Percentiles rank a stretch among this genome's conserved stretches.
phyloP scores from a whole-genome alignment of 441 rosid species.

The Biscutella laevigata region DNA sequence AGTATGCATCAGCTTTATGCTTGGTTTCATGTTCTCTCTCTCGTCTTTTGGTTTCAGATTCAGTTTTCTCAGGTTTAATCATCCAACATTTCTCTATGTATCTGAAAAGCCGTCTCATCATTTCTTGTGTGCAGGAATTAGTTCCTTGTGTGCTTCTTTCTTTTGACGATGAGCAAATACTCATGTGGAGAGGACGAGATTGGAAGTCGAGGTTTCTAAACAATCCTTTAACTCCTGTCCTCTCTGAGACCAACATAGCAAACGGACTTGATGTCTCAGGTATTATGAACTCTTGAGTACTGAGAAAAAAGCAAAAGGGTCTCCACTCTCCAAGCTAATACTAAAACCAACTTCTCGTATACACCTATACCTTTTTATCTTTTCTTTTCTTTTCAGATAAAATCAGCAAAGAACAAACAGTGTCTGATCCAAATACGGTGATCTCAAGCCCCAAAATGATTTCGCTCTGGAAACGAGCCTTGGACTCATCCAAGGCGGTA shows the following conservation, averaged over 20 bases:
- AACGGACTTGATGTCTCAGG: slow-evolving; percentile 30
- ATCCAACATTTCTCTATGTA: neutral
- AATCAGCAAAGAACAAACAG: slow-evolving; percentile 19
- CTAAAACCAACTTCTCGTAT: neutral
- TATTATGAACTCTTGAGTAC: slow-evolving; percentile 8
- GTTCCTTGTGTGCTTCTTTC: slow-evolving; percentile 86
- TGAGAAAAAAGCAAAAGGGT: too few species aligned
- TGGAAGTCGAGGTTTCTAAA: slow-evolving; percentile 63
- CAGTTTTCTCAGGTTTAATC: neutral
- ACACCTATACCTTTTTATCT: neutral
- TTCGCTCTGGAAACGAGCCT: slow-evolving; percentile 61
- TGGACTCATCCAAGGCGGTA: slow-evolving; percentile 59
- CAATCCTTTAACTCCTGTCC: slow-evolving; percentile 26
- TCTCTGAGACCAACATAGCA: slow-evolving; percentile 24
- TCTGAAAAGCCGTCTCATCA: slow-evolving; percentile 3
- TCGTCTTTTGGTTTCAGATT: neutral
- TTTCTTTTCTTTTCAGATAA: slow-evolving; percentile 13
- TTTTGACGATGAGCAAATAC: slow-evolving; percentile 79
- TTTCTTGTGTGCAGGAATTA: slow-evolving; percentile 45
- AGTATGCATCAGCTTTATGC: neutral
- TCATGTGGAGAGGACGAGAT: slow-evolving; percentile 83
- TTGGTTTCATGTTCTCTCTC: neutral
- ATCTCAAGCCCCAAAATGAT: slow-evolving; percentile 72
- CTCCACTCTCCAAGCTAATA: neutral
- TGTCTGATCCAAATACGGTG: slow-evolving; percentile 20